phyloP scores from a whole-genome alignment of 768 basidiomycete genomes.

The Scleroderma citrinum region DNA sequence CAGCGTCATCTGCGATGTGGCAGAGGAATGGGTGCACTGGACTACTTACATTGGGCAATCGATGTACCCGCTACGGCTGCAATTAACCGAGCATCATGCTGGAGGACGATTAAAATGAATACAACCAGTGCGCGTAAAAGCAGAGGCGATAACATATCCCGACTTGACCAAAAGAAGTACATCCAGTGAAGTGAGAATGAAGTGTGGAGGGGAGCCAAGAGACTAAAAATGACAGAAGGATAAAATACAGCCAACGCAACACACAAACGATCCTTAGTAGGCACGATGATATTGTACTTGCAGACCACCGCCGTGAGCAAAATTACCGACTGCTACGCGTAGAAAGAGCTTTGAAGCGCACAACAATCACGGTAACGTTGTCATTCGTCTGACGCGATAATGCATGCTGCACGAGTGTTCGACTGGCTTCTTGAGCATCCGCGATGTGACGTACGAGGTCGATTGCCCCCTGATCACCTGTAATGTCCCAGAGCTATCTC shows the following conservation, averaged over 20 bases:
- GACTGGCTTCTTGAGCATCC: constrained; percentile 81
- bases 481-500: constrained; percentile 90
- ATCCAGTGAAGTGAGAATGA: not conserved
- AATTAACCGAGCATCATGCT: not conserved
- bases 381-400: constrained; percentile 87
- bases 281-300: not conserved
- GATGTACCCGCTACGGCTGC: too few relatives aligned
- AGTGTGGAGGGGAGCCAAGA: too few relatives aligned
- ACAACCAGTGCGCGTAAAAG: not conserved
- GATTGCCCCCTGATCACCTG: constrained; percentile 84
- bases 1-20: not conserved
- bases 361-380: constrained; percentile 88
- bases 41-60: too few relatives aligned
- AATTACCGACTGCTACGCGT: constrained; percentile 11
- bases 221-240: not conserved
- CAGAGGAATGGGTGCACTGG: too few relatives aligned
- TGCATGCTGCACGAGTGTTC: constrained; percentile 77
- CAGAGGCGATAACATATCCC: not conserved
- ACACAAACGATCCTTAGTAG: not conserved
- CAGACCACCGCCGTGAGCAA: not conserved
- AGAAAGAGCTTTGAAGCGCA: constrained; percentile 58
- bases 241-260: not conserved
- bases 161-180: not conserved
- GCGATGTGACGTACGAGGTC: constrained; percentile 68
- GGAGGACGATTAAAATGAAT: not conserved